Percentiles rank a stretch among this genome's conserved stretches.
These are phyloP conservation scores for Ajuga reptans DNA, from an alignment of 305 asterid species.

Conservation along the genomic window DNA sequence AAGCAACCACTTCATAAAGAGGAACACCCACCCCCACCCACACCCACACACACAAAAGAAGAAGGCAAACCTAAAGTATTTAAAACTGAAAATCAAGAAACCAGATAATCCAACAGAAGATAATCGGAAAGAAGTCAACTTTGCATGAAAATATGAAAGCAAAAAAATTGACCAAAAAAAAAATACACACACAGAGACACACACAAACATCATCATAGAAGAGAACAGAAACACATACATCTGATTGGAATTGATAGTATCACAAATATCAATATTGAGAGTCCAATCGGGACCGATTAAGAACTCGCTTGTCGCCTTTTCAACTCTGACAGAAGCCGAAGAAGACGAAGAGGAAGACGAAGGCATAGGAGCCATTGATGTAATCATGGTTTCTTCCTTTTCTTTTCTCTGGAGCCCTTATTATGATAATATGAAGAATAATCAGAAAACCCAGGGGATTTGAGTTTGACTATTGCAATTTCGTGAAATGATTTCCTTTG, in stretches of 20 bases:
- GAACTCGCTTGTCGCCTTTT: conserved; percentile 98
- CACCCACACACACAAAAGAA: too few relatives aligned
- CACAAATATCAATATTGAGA: conserved; percentile 83
- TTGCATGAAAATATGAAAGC: conserved; percentile 31
- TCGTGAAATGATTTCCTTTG: conserved; percentile 6
- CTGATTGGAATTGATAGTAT: conserved; percentile 68
- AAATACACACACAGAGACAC: background rate
- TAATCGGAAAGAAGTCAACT: conserved; percentile 38
- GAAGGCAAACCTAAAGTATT: conserved; percentile 8
- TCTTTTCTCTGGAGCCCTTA: background rate
- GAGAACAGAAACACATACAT: conserved; percentile 33
- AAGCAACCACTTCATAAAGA: background rate
- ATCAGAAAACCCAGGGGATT: conserved; percentile 25
- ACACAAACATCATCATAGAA: too few relatives aligned
- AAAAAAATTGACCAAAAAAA: background rate
- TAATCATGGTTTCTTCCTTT: conserved; percentile 26
- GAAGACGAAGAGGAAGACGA: conserved; percentile 56
- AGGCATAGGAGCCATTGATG: conserved; percentile 38
- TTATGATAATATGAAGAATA: background rate
- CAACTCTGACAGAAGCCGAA: conserved; percentile 65
- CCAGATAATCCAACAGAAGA: conserved; percentile 17
- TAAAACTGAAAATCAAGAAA: background rate
- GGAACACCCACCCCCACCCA: too few relatives aligned
- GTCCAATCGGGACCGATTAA: conserved; percentile 97
- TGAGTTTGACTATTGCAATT: conserved; percentile 31